These are phyloP conservation scores for Dioscorea dumetorum DNA, from an alignment of 106 monocot genomes.

Conservation along the genomic window DNA sequence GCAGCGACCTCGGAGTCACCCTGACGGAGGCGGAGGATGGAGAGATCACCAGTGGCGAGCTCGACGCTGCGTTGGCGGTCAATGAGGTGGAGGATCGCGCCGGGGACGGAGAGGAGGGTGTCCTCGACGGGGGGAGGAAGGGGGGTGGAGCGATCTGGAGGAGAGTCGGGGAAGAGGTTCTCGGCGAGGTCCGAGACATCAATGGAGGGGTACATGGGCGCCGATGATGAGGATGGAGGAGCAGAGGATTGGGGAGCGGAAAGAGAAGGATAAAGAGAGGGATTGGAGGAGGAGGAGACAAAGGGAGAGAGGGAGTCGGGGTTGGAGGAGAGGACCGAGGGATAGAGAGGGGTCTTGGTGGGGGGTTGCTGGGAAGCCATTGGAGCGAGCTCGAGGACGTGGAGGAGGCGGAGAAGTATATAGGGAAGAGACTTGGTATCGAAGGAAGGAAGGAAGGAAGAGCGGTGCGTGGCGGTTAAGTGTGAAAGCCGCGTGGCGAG, in stretches of 20 bases:
- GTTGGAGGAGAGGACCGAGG: constrained; percentile 15
- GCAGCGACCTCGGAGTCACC: constrained; percentile 60
- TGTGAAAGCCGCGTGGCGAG: too few species aligned
- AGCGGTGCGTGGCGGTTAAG: too few species aligned
- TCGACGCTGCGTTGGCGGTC: constrained; percentile 61
- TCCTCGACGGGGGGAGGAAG: constrained; percentile 60
- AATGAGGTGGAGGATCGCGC: constrained; percentile 88
- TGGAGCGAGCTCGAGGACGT: not conserved
- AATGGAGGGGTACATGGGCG: constrained; percentile 61
- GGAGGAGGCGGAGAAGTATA: not conserved
- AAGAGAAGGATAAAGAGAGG: constrained; percentile 5
- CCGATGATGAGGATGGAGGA: constrained; percentile 7
- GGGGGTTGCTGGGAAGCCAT: not conserved
- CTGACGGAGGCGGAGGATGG: constrained; percentile 48
- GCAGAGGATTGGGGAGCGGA: not conserved
- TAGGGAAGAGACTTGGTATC: not conserved
- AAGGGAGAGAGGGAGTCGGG: constrained; percentile 17
- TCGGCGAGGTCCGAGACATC: constrained; percentile 56
- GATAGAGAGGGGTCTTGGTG: constrained; percentile 2
- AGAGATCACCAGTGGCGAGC: constrained; percentile 71
- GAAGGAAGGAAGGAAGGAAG: constrained; percentile 1
- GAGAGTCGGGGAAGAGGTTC: constrained; percentile 47
- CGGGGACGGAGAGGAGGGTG: constrained; percentile 54
- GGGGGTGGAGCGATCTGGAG: not conserved
- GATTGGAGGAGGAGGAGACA: not conserved